Conservation (phyloP, 371 early-diverging fungal genomes). For the Parasitella parasitica region DNA sequence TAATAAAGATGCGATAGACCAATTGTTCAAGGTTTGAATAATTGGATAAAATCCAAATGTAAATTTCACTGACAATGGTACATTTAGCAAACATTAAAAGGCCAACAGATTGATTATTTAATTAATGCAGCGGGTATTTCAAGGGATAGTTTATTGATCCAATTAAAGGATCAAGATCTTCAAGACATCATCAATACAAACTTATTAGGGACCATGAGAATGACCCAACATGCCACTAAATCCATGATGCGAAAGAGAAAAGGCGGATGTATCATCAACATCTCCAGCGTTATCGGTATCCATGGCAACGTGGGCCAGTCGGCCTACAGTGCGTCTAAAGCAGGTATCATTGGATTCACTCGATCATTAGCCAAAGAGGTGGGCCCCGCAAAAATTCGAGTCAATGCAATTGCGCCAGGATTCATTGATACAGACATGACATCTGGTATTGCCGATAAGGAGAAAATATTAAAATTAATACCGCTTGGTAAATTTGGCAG, state of each 20-base stretch:
- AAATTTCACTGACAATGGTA: too few relatives aligned
- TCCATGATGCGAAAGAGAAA: slow-evolving; percentile 55
- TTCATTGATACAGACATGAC: slow-evolving; percentile 89
- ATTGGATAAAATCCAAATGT: too few relatives aligned
- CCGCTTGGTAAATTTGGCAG: slow-evolving; percentile 63
- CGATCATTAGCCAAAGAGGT: slow-evolving; percentile 81
- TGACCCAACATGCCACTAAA: slow-evolving; percentile 57
- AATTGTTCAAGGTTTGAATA: slow-evolving; percentile 35
- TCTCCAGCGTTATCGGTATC: slow-evolving; percentile 79
- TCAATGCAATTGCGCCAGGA: slow-evolving; percentile 88
- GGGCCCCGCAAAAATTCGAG: slow-evolving; percentile 71
- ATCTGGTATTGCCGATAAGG: slow-evolving; percentile 37
- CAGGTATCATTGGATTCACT: slow-evolving; percentile 83
- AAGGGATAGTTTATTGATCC: slow-evolving; percentile 56
- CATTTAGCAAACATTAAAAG: slow-evolving; percentile 31
- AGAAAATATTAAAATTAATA: slow-evolving; percentile 44
- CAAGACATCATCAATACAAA: slow-evolving; percentile 64
- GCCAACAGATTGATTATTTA: slow-evolving; percentile 46
- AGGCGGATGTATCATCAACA: slow-evolving; percentile 81
- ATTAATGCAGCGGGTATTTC: slow-evolving; percentile 72
- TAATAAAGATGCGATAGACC: slow-evolving; percentile 37
- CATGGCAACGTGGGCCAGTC: slow-evolving; percentile 79
- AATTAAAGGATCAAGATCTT: slow-evolving; percentile 47
- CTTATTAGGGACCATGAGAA: slow-evolving; percentile 70
- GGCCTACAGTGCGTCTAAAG: slow-evolving; percentile 83